Evolutionary conservation across 164 flowering plant species (phyloP), one percentile per base, ranked within the genome.

Genomic region (Saururus chinensis): DNA sequence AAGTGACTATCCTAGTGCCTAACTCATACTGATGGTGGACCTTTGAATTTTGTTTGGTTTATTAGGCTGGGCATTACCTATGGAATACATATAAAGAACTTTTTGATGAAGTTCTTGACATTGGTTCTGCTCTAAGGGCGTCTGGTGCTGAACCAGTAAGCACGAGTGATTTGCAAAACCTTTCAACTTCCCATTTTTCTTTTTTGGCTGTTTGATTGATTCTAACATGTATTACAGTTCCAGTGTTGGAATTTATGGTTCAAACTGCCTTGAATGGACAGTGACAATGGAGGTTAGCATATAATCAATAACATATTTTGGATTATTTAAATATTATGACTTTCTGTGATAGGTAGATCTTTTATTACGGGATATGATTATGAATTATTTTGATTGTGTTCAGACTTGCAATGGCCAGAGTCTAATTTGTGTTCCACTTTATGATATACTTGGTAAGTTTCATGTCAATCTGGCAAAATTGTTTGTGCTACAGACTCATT

Each of bases 261-360:
- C 87, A 19, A 93, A 93, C 70, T 93, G 97, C 69, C 96, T 96
- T 48, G 86, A 88, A 40, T 93, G 98, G 98, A 73, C 88, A 60
- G 75, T 81, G 30, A 96, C 99, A 58, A 93, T 93, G 99, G 86
- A 89, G 98, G 98, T 93, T 19, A 45, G 49, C 14, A 12, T 45
- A 45, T 9, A 45, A 45, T 45, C 49, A 45, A 13, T 12, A 45
- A 9, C 49, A 7, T 17, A 45, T 12, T 45, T 9, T 12, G 11
- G 7, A 12, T 17, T 17, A 45, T 12, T 45, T 45, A 6, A 30
- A 30, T 30, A 6, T 30, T n/a, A n/a, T n/a, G n/a, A n/a, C n/a
- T 45, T 17, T 45, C 17, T 8, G 49, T 45, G 49, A 45, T 8
- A 45, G 14, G 17, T 17, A 2, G 49, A 12, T 12, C 14, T 45